Percentiles rank a stretch among this genome's conserved stretches.
Evolutionary conservation across 306 rosid genomes (phyloP).

Genomic region (Acacia crassicarpa): DNA sequence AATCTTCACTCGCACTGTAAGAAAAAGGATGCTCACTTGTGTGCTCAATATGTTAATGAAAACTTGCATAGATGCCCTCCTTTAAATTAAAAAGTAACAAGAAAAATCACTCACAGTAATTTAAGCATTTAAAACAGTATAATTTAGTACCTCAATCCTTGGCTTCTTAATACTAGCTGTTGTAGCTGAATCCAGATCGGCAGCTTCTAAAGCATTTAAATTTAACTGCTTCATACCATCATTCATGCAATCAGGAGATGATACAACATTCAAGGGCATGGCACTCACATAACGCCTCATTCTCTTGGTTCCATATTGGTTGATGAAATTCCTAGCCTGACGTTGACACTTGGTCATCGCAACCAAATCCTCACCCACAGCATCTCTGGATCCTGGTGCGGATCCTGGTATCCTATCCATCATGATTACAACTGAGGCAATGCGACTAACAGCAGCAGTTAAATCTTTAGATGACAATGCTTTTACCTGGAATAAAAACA

Average conservation of each 20-base stretch:
- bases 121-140: conserved; percentile 19
- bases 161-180: conserved; percentile 71
- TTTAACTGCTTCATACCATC: conserved; percentile 56
- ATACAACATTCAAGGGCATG: conserved; percentile 71
- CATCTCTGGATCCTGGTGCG: conserved; percentile 94
- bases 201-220: conserved; percentile 52
- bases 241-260: conserved; percentile 66
- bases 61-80: background rate
- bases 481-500: conserved; percentile 63
- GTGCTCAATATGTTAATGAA: conserved; percentile 13
- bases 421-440: conserved; percentile 86
- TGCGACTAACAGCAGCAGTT: conserved; percentile 73
- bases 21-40: conserved; percentile 3
- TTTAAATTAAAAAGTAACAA: background rate
- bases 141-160: conserved; percentile 61
- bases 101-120: background rate
- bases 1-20: conserved; percentile 8
- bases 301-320: conserved; percentile 75
- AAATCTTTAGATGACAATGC: conserved; percentile 70
- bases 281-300: conserved; percentile 81
- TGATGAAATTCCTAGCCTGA: conserved; percentile 66
- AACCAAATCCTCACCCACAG: conserved; percentile 95
- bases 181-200: conserved; percentile 79
- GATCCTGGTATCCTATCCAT: conserved; percentile 93
- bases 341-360: conserved; percentile 87